Evolutionary conservation across 345 rosid genomes (phyloP), one percentile per base, ranked within the genome.

Genomic region (Adansonia digitata): DNA sequence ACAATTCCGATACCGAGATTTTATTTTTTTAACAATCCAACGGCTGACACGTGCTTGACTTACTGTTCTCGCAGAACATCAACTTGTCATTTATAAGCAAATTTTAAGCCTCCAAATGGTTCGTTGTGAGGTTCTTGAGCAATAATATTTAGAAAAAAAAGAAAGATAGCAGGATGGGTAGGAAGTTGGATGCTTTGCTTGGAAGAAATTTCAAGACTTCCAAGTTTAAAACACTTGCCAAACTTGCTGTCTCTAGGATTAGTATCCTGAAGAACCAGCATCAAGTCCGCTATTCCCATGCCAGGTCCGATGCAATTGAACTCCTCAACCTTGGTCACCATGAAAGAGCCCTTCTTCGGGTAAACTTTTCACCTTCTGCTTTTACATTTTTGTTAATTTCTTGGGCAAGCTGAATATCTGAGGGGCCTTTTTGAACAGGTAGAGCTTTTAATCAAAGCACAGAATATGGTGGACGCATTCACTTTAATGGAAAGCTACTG

Each of bases 111-210:
- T 45, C 39, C 8, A 13, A 68, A 0, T 11, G n/a, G 14, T 39
- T 40, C 5, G 13, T 15, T 29, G 26, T 18, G 26, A 65, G 49
- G 34, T 22, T 65, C 9, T 24, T 22, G 10, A 20, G 31, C n/a
- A n/a, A n/a, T 35, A 26, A 11, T 26, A 57, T 57, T 57, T 57
- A 18, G 62, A 2, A 62, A 62, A 26, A 61, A 6, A 14, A 53
- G 6, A 37, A 55, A 27, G 13, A 94, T 94, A 53, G 6, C 22
- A 55, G 17, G 13, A 94, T 94, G 99, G 96, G 97, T 20, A 91
- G 84, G 90, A 92, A 81, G 75, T 85, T 92, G 1, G 93, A 93
- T 82, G 92, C 92, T 69, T 75, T 94, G 70, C 73, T 94, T 14
- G 79, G 85, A 48, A 85, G 85, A 69, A 84, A 57, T 49, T 75